Percentiles rank a stretch among this genome's conserved stretches.
These are phyloP conservation scores for Nephelium lappaceum DNA, from an alignment of 345 rosid species.

Conservation along the genomic window DNA sequence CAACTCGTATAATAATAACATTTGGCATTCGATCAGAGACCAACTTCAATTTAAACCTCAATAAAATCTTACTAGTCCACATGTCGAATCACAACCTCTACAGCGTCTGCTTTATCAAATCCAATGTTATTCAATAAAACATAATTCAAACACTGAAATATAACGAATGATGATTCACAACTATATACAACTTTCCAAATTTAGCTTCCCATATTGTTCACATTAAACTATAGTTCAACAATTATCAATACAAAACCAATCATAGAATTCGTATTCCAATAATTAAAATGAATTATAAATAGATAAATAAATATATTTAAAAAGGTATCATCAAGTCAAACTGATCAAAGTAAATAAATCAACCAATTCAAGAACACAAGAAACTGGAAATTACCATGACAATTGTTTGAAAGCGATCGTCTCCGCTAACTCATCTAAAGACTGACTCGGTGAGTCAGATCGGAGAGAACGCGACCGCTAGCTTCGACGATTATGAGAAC, in stretches of 20 bases:
- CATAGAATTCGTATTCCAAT: not conserved
- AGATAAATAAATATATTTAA: too few species aligned
- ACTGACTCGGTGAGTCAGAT: conserved; percentile 29
- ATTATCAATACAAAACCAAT: conserved; percentile 4
- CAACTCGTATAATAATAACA: not conserved
- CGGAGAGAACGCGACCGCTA: conserved; percentile 16
- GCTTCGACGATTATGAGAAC: conserved; percentile 7
- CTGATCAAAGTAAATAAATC: conserved; percentile 1
- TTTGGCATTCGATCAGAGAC: not conserved
- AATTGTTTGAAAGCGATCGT: conserved; percentile 23
- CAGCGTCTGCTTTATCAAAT: not conserved
- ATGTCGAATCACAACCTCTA: not conserved
- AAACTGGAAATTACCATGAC: conserved; percentile 39
- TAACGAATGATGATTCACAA: not conserved
- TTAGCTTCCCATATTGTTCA: not conserved
- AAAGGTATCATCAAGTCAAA: not conserved
- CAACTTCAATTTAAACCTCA: not conserved
- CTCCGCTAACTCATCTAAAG: conserved; percentile 35
- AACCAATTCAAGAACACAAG: not conserved
- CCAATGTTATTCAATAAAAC: not conserved
- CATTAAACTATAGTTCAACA: not conserved
- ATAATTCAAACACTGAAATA: not conserved
- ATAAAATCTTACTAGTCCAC: not conserved
- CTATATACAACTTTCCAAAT: not conserved
- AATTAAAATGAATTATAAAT: not conserved